Base-by-base conservation (phyloP, 73 alveolate genomes). In the Paraurostyla sp. region DNA sequence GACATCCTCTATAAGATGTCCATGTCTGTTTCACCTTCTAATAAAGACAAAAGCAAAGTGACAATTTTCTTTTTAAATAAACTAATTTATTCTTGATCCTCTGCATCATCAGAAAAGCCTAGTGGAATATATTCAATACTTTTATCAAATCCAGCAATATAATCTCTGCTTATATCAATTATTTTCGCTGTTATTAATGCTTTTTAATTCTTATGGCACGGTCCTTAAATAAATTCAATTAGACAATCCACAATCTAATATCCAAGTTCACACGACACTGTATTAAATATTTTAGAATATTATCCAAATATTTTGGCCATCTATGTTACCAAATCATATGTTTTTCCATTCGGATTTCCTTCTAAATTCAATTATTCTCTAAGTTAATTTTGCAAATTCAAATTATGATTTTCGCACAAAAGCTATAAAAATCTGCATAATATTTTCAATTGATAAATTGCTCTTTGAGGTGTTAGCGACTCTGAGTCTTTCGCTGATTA, bases 171-270 rank as follows among this genome's bases (percentile, higher is more conserved):
- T 0, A 50, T 35, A 41, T 85, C 93, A 2, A 85, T 27, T 46
- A 85, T 73, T 76, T 91, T 91, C 36, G 93, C 93, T 18, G 85
- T 20, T 35, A 90, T 83, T 29, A 94, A 71, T 15, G 93, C 91
- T 38, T 84, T 69, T 46, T 94, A 92, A 40, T 94, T 94, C 33
- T 68, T 76, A 38, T 69, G 83, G 93, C 98, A 94, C 0, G 98
- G 98, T 15, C 98, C 98, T 60, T 94, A 63, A 43, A 94, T 86
- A 36, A 71, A 71, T 71, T 94, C 98, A 32, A 93, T 90, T 0
- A 94, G 84, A 32, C 92, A 56, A n/a, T 94, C 97, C 48, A 89
- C 76, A 0, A 90, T 42, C 60, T 90, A 83, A 45, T 75, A 54
- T 22, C 92, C 95, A n/a, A 76, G 35, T 1, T 82, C 90, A 33